Evolutionary conservation across 495 filamentous ascomycete species (phyloP), one percentile per base, ranked within the genome.

Genomic region (Penicillium roqueforti): DNA sequence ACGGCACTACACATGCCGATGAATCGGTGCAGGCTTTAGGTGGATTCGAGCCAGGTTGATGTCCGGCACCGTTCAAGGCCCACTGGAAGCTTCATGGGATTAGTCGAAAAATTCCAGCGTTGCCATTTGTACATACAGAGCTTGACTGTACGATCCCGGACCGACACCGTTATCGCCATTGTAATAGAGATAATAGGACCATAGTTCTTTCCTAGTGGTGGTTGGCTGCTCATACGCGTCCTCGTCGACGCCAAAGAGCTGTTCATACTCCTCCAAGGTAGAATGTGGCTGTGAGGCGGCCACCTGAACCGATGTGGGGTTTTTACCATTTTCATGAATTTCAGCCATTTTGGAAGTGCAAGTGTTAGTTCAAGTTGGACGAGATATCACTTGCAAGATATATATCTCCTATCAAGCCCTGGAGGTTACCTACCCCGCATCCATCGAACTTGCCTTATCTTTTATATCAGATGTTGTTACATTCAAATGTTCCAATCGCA

Each of bases 91-190:
- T 75, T 14, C 10, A 3, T 2, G 13, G 7, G 13, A 40, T 53
- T 16, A 56, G 34, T 56, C 10, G 34, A 4, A 11, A 22, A 16
- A 11, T 14, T 26, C 10, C 18, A n/a, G 25, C 20, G 26, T 4
- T 22, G 6, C 26, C 10, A 14, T 19, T 19, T 14, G 39, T 31
- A 54, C 68, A 25, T 60, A 74, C 73, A 79, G 62, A 37, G 75
- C 70, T 57, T 73, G 71, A 9, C 68, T 72, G 54, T 79, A 79
- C 0, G 72, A 73, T 36, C 71, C 70, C 4, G 75, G 75, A 10
- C 76, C 76, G 22, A 79, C 74, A 11, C 76, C 76, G 57, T 78
- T 77, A 42, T 79, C 74, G 65, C 73, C 76, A 45, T 79, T 72
- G 44, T 73, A 72, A 46, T 77, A 75, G 13, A 79, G 72, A 54